Conservation (phyloP, 768 basidiomycete species). For the Pulveroboletus sp. region DNA sequence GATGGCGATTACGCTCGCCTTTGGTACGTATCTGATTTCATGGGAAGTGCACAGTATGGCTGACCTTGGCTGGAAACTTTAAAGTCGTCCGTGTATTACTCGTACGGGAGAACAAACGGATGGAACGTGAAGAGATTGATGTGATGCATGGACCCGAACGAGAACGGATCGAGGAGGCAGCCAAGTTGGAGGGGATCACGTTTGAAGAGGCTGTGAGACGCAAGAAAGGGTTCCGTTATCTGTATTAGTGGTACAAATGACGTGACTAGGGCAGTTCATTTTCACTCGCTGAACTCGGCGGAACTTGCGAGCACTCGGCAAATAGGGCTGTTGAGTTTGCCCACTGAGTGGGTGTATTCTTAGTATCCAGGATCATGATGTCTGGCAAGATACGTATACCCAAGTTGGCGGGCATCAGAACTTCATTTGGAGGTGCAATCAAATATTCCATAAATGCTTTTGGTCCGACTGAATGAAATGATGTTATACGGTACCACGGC, state of each 20-base stretch:
- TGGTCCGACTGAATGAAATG: no score
- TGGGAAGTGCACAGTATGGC: neutral
- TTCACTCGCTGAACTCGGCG: no score
- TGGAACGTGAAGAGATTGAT: conserved; percentile 48
- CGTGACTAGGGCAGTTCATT: no score
- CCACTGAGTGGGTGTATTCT: no score
- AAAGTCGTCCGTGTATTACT: conserved; percentile 46
- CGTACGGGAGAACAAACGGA: conserved; percentile 45
- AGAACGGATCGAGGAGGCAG: conserved; percentile 54
- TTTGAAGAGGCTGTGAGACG: conserved; percentile 59
- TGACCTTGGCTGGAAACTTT: neutral
- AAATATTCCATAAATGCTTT: no score
- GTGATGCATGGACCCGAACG: conserved; percentile 44
- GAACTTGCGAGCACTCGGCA: no score
- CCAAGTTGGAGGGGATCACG: conserved; percentile 55
- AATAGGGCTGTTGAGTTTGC: no score
- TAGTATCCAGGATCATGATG: no score
- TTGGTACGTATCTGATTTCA: conserved; percentile 28
- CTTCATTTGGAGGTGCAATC: no score
- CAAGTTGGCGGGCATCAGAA: no score
- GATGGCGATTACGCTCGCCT: conserved; percentile 32
- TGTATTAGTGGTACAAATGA: conserved; percentile 36
- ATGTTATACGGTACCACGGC: no score
- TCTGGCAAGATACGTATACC: no score
- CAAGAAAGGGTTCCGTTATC: conserved; percentile 56